Evolutionary conservation across 2,329 filamentous ascomycete species (phyloP).

Genomic region (Paraphaeosphaeria sporulosa): DNA sequence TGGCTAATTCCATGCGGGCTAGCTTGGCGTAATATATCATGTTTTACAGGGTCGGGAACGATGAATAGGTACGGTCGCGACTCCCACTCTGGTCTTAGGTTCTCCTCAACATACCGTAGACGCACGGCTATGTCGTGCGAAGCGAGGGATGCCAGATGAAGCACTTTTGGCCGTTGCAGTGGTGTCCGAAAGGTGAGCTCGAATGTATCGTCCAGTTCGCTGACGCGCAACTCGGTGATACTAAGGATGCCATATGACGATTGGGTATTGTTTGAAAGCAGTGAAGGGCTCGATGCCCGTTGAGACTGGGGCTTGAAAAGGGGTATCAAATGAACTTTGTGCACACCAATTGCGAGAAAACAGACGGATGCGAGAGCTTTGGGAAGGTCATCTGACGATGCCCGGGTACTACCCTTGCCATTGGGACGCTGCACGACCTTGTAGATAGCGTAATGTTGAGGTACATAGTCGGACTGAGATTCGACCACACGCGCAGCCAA

Average conservation of each 20-base stretch:
- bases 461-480: constrained; percentile 72
- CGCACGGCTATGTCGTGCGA: constrained; percentile 70
- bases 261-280: constrained; percentile 59
- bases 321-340: constrained; percentile 74
- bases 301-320: constrained; percentile 64
- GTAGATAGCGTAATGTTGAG: constrained; percentile 71
- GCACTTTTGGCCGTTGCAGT: constrained; percentile 60
- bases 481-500: constrained; percentile 70
- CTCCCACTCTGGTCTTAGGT: constrained; percentile 70
- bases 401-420: constrained; percentile 62
- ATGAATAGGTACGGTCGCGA: constrained; percentile 68
- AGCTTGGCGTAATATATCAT: constrained; percentile 42
- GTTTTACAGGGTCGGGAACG: constrained; percentile 60
- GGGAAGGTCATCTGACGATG: constrained; percentile 71
- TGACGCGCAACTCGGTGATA: constrained; percentile 66
- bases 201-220: constrained; percentile 70
- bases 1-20: constrained; percentile 65
- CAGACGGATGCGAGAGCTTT: constrained; percentile 71
- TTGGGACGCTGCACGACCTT: constrained; percentile 71
- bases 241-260: constrained; percentile 70
- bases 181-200: constrained; percentile 70
- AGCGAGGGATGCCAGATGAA: constrained; percentile 70
- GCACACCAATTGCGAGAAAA: constrained; percentile 73
- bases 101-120: constrained; percentile 67
- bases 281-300: constrained; percentile 62